These are phyloP conservation scores for Microcos paniculata DNA, from an alignment of 345 rosid species.

Conservation along the genomic window DNA sequence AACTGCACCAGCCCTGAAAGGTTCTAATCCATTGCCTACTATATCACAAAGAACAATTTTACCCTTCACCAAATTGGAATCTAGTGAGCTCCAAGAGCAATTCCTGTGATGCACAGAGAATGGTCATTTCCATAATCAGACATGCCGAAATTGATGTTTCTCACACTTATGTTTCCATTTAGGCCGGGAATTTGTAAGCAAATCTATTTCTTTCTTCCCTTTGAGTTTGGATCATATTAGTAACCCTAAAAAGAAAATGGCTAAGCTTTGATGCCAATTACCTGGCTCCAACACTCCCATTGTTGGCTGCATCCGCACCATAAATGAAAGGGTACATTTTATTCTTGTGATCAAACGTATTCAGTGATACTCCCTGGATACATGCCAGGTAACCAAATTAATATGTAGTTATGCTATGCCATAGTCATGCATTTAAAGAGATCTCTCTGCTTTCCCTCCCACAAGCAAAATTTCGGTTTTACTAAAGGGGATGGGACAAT, in stretches of 20 bases:
- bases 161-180: background rate
- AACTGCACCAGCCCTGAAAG: background rate
- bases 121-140: background rate
- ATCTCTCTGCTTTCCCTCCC: too few relatives aligned
- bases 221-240: too few relatives aligned
- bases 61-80: constrained; percentile 43
- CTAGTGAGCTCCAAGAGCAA: constrained; percentile 34
- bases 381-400: background rate
- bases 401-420: too few relatives aligned
- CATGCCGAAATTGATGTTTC: background rate
- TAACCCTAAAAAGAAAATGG: background rate
- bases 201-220: too few relatives aligned
- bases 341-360: background rate
- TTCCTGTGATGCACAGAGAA: constrained; percentile 43
- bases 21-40: background rate
- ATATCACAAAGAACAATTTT: constrained; percentile 50
- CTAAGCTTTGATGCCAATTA: background rate
- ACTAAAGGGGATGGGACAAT: too few relatives aligned
- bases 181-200: background rate
- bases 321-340: constrained; percentile 3
- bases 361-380: background rate
- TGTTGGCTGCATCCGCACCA: background rate
- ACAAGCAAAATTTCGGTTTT: too few relatives aligned
- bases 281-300: background rate
- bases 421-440: too few relatives aligned